These are phyloP conservation scores for Verbena officinalis DNA, from an alignment of 257 asterid genomes.

Conservation along the genomic window DNA sequence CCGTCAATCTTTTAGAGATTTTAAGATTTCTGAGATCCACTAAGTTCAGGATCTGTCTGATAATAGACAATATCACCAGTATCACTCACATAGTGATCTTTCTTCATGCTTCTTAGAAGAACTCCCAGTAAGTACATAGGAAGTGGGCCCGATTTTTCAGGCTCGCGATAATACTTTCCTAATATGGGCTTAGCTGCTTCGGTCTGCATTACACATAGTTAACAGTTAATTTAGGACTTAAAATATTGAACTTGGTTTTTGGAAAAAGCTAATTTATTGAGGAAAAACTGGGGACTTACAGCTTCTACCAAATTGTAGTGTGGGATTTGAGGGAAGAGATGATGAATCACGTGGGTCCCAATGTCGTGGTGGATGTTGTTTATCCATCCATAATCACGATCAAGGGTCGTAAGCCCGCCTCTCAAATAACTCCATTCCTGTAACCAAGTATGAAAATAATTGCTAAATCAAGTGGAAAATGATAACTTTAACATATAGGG, in stretches of 20 bases:
- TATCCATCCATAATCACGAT: conserved; percentile 74
- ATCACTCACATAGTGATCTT: conserved; percentile 69
- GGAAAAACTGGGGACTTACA: conserved; percentile 41
- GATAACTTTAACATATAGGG: too few relatives aligned
- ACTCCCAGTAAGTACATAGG: conserved; percentile 58
- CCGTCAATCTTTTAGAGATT: too few relatives aligned
- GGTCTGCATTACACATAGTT: conserved; percentile 44
- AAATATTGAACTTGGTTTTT: not conserved
- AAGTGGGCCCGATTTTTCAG: conserved; percentile 58
- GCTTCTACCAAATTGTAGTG: conserved; percentile 76
- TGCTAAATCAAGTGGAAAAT: too few relatives aligned
- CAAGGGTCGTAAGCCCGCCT: conserved; percentile 75
- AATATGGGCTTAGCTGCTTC: conserved; percentile 71
- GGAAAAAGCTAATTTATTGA: not conserved
- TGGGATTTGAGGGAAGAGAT: conserved; percentile 79
- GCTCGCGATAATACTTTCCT: conserved; percentile 67
- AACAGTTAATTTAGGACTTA: not conserved
- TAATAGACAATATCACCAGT: conserved; percentile 61
- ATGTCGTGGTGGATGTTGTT: conserved; percentile 82
- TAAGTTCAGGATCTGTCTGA: conserved; percentile 49
- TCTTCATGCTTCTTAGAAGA: conserved; percentile 53
- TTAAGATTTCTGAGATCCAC: conserved; percentile 37
- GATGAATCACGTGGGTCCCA: conserved; percentile 81
- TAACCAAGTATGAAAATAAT: not conserved
- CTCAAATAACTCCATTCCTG: conserved; percentile 78